Percentiles rank a stretch among this genome's conserved stretches.
phyloP scores from a whole-genome alignment of 345 rosid genomes.

The Camelina laxa region DNA sequence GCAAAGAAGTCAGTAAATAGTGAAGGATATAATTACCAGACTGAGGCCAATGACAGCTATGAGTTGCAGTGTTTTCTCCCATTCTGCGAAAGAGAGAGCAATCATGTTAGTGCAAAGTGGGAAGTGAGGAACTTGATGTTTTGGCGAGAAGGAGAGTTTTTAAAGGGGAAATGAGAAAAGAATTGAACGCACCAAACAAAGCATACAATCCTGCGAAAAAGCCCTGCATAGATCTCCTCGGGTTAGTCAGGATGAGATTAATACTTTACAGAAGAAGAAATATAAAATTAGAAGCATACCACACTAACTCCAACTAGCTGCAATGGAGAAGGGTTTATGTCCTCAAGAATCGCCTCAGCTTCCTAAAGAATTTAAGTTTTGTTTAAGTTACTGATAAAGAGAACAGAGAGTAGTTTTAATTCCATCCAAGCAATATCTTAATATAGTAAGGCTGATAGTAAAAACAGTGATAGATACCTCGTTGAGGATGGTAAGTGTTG shows the following conservation, averaged over 20 bases:
- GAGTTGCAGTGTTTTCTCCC: conserved; percentile 87
- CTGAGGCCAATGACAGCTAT: conserved; percentile 75
- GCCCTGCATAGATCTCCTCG: conserved; percentile 56
- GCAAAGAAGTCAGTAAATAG: conserved; percentile 10
- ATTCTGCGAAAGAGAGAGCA: conserved; percentile 57
- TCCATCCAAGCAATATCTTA: not conserved
- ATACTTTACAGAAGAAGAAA: not conserved
- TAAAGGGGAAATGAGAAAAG: conserved; percentile 25
- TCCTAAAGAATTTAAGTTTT: conserved; percentile 56
- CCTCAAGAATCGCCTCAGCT: conserved; percentile 90
- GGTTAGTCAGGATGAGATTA: conserved; percentile 23
- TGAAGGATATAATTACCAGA: conserved; percentile 54
- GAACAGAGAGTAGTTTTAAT: not conserved
- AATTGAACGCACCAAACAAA: conserved; percentile 56
- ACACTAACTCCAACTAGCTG: conserved; percentile 70
- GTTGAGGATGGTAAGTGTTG: conserved; percentile 73
- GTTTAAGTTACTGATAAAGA: not conserved
- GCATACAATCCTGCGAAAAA: conserved; percentile 63
- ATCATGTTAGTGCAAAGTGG: conserved; percentile 23
- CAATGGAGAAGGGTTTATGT: conserved; percentile 72
- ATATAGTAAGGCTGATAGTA: not conserved
- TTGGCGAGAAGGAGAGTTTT: conserved; percentile 5
- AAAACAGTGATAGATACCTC: conserved; percentile 55
- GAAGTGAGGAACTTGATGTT: conserved; percentile 5
- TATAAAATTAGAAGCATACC: conserved; percentile 56